These are phyloP conservation scores for Ballota nigra DNA, from an alignment of 257 asterid genomes.

Conservation along the genomic window DNA sequence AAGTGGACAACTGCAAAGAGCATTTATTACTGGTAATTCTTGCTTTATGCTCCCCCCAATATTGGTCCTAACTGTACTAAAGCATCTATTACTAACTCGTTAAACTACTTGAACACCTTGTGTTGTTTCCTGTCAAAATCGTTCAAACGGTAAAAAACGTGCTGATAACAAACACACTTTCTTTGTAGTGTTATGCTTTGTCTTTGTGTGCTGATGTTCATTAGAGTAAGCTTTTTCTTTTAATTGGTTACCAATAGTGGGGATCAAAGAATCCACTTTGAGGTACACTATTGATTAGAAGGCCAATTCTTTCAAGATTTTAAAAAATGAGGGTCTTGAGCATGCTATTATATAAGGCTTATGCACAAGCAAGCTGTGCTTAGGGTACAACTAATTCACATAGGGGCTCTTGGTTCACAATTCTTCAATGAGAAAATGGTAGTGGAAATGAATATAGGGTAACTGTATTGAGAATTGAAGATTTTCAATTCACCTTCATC, in stretches of 20 bases:
- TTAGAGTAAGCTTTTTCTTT: not conserved
- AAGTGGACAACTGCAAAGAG: conserved; percentile 91
- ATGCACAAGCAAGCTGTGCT: not conserved
- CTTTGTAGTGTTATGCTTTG: too few relatives aligned
- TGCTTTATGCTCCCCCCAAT: not conserved
- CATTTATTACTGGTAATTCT: conserved; percentile 67
- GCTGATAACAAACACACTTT: too few relatives aligned
- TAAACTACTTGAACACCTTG: not conserved
- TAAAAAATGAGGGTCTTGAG: not conserved
- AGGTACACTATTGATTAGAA: not conserved
- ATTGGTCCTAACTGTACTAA: not conserved
- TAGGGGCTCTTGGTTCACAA: too few relatives aligned
- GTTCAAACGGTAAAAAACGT: too few relatives aligned
- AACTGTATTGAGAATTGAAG: too few relatives aligned
- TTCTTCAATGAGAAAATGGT: too few relatives aligned
- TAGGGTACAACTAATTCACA: not conserved
- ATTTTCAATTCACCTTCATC: too few relatives aligned
- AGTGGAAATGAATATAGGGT: too few relatives aligned
- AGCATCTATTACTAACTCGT: not conserved
- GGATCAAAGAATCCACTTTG: not conserved
- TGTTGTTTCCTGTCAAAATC: too few relatives aligned
- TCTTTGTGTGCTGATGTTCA: not conserved
- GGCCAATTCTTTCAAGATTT: not conserved
- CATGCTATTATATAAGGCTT: not conserved
- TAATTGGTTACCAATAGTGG: too few relatives aligned